Evolutionary conservation across 306 rosid genomes (phyloP).

Genomic region (Citrullus colocynthis): DNA sequence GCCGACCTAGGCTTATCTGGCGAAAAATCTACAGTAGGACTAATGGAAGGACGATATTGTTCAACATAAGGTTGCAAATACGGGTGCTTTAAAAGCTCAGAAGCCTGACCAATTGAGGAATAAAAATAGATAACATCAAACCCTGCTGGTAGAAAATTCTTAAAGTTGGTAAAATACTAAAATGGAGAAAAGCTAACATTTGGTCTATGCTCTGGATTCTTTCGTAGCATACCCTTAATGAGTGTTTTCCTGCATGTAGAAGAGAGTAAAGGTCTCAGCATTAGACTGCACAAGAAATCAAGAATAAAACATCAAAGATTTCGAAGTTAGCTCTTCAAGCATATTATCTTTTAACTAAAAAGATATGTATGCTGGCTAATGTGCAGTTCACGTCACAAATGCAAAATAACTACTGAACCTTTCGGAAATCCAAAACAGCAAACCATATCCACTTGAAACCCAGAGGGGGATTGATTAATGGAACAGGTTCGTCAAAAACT

Average conservation of each 20-base stretch:
- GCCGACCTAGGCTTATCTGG: slow-evolving; percentile 48
- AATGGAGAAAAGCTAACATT: slow-evolving; percentile 43
- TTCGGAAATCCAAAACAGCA: background rate
- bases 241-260: slow-evolving; percentile 69
- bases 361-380: background rate
- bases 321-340: background rate
- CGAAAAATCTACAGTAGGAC: slow-evolving; percentile 30
- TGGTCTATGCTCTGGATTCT: slow-evolving; percentile 92
- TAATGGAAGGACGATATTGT: slow-evolving; percentile 61
- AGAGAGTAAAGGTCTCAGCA: slow-evolving; percentile 11
- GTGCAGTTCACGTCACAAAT: background rate
- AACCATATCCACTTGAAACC: background rate
- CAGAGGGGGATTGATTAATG: background rate
- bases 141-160: slow-evolving; percentile 8
- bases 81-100: slow-evolving; percentile 88
- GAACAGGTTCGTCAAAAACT: background rate
- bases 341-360: background rate
- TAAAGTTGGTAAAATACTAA: slow-evolving; percentile 7
- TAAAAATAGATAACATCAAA: background rate
- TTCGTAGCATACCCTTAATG: slow-evolving; percentile 94
- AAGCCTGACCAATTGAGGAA: slow-evolving; percentile 47
- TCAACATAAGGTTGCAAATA: slow-evolving; percentile 87
- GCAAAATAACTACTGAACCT: background rate
- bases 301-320: background rate
- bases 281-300: background rate